These are phyloP conservation scores for Aspergillus vadensis DNA, from an alignment of 2,329 filamentous ascomycete genomes.

Conservation along the genomic window DNA sequence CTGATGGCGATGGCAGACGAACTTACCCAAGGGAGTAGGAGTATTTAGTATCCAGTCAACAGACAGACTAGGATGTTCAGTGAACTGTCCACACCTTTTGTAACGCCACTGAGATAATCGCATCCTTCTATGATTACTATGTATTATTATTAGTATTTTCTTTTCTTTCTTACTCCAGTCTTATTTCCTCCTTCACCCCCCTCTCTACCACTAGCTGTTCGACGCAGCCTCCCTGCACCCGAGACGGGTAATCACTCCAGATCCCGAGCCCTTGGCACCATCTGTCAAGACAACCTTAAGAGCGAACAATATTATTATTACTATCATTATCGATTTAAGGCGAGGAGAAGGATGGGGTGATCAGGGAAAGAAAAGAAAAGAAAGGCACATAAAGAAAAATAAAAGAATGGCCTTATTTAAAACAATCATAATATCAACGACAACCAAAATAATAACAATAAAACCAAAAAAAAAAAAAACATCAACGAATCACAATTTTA, in stretches of 20 bases:
- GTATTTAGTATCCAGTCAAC: no score
- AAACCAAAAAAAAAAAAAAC: no score
- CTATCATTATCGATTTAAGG: background rate
- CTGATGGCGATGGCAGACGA: background rate
- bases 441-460: no score
- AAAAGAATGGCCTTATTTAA: no score
- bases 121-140: background rate
- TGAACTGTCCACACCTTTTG: constrained; percentile 13
- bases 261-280: constrained; percentile 27
- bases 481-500: no score
- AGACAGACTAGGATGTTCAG: background rate
- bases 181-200: background rate
- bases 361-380: background rate
- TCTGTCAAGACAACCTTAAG: constrained; percentile 32
- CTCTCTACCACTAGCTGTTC: background rate
- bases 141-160: background rate
- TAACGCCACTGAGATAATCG: constrained; percentile 9
- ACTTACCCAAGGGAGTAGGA: background rate
- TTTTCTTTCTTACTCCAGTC: background rate
- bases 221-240: constrained; percentile 7
- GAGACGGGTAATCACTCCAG: constrained; percentile 16
- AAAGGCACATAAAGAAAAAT: background rate
- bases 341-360: constrained; percentile 1
- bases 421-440: no score
- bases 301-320: constrained; percentile 12